A percentile compares a stretch with the other conserved stretches of the same genome.
Evolutionary conservation across 1,139 yeast species (phyloP).

Genomic region (Debaryomycetaceae sp.): DNA sequence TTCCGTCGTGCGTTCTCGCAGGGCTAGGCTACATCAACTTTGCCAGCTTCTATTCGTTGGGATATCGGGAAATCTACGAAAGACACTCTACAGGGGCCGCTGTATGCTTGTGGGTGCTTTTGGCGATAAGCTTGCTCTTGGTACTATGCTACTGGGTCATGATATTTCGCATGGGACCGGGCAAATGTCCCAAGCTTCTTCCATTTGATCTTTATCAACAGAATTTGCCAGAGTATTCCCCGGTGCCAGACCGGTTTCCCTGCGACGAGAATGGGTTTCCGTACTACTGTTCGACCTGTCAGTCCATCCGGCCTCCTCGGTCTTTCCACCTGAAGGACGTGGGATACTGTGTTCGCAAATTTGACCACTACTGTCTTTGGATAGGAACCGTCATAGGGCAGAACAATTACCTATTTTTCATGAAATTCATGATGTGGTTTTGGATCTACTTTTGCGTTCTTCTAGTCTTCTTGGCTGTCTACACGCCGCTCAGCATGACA

Average conservation of each 20-base stretch:
- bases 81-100: constrained; percentile 32
- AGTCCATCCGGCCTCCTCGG: constrained; percentile 51
- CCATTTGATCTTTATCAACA: constrained; percentile 24
- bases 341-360: constrained; percentile 48
- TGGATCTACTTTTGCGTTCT: constrained; percentile 26
- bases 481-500: constrained; percentile 21
- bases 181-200: constrained; percentile 20
- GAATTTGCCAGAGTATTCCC: constrained; percentile 11
- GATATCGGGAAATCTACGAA: constrained; percentile 31
- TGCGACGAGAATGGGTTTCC: constrained; percentile 65
- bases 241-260: constrained; percentile 47
- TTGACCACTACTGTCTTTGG: constrained; percentile 69
- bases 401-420: constrained; percentile 48
- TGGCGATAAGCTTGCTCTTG: constrained; percentile 22
- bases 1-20: constrained; percentile 21
- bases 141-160: constrained; percentile 30
- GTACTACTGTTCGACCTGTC: constrained; percentile 53
- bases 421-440: constrained; percentile 44
- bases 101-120: constrained; percentile 31
- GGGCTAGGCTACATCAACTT: constrained; percentile 31
- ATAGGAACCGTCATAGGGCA: constrained; percentile 58
- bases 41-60: constrained; percentile 32
- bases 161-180: constrained; percentile 32
- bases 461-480: constrained; percentile 22
- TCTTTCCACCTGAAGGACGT: constrained; percentile 52